Evolutionary conservation across 139 green algal species (phyloP).

Genomic region (Ulvella scutata): DNA sequence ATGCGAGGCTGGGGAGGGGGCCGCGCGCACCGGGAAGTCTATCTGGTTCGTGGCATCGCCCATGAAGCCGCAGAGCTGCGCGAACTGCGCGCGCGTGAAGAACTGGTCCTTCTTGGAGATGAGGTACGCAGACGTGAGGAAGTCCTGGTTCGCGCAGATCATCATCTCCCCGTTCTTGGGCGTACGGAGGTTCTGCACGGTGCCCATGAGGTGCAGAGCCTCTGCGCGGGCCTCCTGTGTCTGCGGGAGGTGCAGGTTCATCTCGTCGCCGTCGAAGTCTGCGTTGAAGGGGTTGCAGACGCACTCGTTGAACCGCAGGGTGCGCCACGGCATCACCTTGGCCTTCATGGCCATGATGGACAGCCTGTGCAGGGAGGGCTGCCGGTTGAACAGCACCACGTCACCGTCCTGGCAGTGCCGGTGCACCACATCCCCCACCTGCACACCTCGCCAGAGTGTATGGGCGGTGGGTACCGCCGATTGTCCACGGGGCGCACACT

Average conservation of each 20-base stretch:
- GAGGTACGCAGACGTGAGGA: conserved; percentile 87
- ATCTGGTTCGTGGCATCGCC: conserved; percentile 43
- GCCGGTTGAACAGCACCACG: conserved; percentile 96
- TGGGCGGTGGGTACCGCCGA: too few relatives aligned
- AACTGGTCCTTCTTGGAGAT: conserved; percentile 72
- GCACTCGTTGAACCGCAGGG: conserved; percentile 97
- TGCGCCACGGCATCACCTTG: conserved; percentile 74
- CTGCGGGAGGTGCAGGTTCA: conserved; percentile 96
- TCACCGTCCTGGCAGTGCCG: conserved; percentile 58
- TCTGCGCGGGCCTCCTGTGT: conserved; percentile 93
- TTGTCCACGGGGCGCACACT: too few relatives aligned
- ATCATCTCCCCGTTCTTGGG: conserved; percentile 97
- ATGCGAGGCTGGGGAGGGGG: neutral
- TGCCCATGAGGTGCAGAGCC: conserved; percentile 80
- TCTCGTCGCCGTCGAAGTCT: conserved; percentile 99
- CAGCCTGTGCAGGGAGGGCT: conserved; percentile 88
- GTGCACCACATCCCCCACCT: conserved; percentile 13
- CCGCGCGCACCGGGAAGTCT: conserved; percentile 37
- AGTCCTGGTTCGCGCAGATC: conserved; percentile 91
- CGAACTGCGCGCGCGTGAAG: conserved; percentile 45
- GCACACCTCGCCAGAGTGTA: too few relatives aligned
- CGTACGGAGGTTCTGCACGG: conserved; percentile 80
- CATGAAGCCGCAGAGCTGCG: conserved; percentile 52
- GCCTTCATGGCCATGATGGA: conserved; percentile 95
- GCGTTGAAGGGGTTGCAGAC: conserved; percentile 96